Conservation (phyloP, 1,284 basidiomycete species). For the Somion occarium region DNA sequence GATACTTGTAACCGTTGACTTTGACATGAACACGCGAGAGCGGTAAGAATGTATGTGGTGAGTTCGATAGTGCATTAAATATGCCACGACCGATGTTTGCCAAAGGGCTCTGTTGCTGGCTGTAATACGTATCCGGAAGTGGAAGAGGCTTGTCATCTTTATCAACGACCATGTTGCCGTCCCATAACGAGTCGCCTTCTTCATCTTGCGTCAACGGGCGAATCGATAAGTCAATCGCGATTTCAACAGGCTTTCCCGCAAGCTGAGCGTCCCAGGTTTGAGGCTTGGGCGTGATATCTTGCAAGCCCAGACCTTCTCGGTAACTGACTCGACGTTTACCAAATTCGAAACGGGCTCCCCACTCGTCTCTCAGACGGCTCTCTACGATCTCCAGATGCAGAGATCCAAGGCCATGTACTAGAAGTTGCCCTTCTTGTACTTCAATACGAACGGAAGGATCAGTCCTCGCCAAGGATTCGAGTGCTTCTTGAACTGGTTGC, state of each 20-base stretch:
- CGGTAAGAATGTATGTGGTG: slow-evolving; percentile 69
- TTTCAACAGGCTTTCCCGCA: slow-evolving; percentile 43
- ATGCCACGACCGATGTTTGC: slow-evolving; percentile 62
- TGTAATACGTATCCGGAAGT: slow-evolving; percentile 43
- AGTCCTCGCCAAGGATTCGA: slow-evolving; percentile 74
- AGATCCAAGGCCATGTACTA: slow-evolving; percentile 81
- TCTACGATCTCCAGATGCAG: slow-evolving; percentile 87
- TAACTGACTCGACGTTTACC: slow-evolving; percentile 78
- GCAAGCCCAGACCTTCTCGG: slow-evolving; percentile 61
- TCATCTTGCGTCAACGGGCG: slow-evolving; percentile 50
- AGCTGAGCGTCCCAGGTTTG: slow-evolving; percentile 59
- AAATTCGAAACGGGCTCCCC: slow-evolving; percentile 74
- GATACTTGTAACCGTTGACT: slow-evolving; percentile 39
- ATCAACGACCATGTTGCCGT: slow-evolving; percentile 67
- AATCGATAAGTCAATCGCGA: slow-evolving; percentile 49
- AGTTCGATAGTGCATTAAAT: slow-evolving; percentile 64
- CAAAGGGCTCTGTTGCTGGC: slow-evolving; percentile 32
- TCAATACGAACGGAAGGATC: slow-evolving; percentile 83
- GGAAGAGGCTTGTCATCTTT: slow-evolving; percentile 45
- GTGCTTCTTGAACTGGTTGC: slow-evolving; percentile 69
- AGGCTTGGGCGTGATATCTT: slow-evolving; percentile 21
- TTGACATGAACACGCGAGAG: slow-evolving; percentile 59
- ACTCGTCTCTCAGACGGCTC: slow-evolving; percentile 75
- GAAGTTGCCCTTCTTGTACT: slow-evolving; percentile 74
- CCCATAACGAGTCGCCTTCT: slow-evolving; percentile 62